Percentiles rank a stretch among this genome's conserved stretches.
phyloP scores from a whole-genome alignment of 768 basidiomycete genomes.

The Fomitopsis serialis region DNA sequence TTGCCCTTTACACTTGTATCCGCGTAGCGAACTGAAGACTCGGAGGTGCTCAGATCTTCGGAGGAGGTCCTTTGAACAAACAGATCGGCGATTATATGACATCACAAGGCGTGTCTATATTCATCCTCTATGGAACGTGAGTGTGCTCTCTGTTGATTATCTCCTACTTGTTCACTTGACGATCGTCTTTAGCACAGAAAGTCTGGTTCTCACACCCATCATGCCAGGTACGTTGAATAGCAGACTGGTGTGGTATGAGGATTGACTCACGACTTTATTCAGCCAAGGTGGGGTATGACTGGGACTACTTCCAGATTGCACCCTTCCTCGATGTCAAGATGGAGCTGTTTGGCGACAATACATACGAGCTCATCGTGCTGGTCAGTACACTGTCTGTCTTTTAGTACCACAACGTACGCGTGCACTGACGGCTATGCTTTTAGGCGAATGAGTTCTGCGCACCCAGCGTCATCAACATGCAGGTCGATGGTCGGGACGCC shows the following conservation, averaged over 20 bases:
- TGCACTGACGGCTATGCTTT: no score
- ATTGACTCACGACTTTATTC: no score
- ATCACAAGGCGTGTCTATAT: background rate
- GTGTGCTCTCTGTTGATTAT: background rate
- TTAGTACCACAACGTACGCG: no score
- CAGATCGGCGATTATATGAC: background rate
- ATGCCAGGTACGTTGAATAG: background rate
- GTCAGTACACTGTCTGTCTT: constrained; percentile 2
- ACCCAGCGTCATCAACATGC: constrained; percentile 26
- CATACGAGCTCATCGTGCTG: constrained; percentile 15
- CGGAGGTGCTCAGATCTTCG: no score
- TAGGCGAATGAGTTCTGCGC: background rate
- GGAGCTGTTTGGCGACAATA: constrained; percentile 10
- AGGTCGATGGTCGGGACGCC: constrained; percentile 23
- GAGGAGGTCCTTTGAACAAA: constrained; percentile 1
- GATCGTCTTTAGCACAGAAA: constrained; percentile 1
- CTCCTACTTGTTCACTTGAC: no score
- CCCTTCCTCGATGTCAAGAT: constrained; percentile 6
- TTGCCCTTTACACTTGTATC: background rate
- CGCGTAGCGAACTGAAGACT: background rate
- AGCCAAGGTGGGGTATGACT: background rate
- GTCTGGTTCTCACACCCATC: no score
- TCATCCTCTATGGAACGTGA: background rate
- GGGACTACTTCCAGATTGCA: constrained; percentile 19
- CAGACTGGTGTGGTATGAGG: background rate